phyloP scores from a whole-genome alignment of 306 rosid species.

The Bauhinia variegata region DNA sequence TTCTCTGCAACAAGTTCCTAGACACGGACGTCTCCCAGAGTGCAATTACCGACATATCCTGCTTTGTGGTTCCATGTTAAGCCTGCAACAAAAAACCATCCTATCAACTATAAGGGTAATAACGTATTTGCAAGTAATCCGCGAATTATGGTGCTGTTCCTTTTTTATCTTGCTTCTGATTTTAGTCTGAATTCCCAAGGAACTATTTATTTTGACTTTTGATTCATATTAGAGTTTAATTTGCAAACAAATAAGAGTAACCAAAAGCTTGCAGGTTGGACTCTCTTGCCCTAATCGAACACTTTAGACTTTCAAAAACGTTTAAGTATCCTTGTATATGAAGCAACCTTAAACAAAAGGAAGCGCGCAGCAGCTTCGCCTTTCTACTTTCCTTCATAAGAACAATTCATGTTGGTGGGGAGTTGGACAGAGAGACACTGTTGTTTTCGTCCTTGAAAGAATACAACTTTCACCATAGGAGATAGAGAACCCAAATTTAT shows the following conservation, averaged over 20 bases:
- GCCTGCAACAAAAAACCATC: not conserved
- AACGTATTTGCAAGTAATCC: not conserved
- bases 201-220: no score
- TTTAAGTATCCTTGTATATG: no score
- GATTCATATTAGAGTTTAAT: not conserved
- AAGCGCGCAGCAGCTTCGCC: no score
- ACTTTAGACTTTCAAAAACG: no score
- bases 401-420: no score
- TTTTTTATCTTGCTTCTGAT: not conserved
- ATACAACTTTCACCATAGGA: conserved; percentile 2
- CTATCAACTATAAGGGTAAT: not conserved
- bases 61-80: not conserved
- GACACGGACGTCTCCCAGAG: conserved; percentile 28
- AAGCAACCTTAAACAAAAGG: no score
- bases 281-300: no score
- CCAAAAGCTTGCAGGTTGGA: no score
- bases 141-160: not conserved
- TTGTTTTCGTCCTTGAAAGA: not conserved
- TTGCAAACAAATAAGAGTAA: no score
- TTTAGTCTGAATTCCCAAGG: not conserved
- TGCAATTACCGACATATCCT: conserved; percentile 46
- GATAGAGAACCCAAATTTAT: conserved; percentile 13
- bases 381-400: no score
- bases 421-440: no score
- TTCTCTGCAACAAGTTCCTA: conserved; percentile 59